These are phyloP conservation scores for Hordeum pubiflorum DNA, from an alignment of 202 grass and related monocot genomes.

Conservation along the genomic window DNA sequence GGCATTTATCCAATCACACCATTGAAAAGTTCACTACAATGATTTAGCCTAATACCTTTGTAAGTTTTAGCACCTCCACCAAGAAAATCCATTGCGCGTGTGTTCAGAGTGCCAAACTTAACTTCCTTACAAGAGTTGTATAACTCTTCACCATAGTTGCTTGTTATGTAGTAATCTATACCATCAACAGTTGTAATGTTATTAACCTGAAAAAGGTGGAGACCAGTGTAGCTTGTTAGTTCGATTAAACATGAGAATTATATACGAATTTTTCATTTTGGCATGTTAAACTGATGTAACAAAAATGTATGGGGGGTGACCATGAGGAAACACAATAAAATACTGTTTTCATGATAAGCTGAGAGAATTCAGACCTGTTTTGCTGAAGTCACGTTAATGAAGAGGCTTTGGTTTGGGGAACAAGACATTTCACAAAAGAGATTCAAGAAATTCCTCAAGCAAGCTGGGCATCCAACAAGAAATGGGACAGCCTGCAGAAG, in stretches of 20 bases:
- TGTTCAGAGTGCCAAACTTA: slow-evolving; percentile 93
- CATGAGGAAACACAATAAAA: not conserved
- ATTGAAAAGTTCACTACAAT: not conserved
- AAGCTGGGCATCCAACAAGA: slow-evolving; percentile 99
- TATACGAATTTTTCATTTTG: slow-evolving; percentile 4
- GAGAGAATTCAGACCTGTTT: slow-evolving; percentile 55
- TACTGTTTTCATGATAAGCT: not conserved
- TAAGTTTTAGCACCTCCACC: slow-evolving; percentile 75
- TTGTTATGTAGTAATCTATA: slow-evolving; percentile 80
- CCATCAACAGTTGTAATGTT: slow-evolving; percentile 58
- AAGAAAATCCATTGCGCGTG: slow-evolving; percentile 93
- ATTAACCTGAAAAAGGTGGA: slow-evolving; percentile 49
- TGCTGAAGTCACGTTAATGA: slow-evolving; percentile 90
- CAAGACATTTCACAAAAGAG: slow-evolving; percentile 88
- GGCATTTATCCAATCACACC: not conserved
- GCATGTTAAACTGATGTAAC: slow-evolving; percentile 8
- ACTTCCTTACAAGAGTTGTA: slow-evolving; percentile 97
- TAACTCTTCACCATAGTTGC: slow-evolving; percentile 60
- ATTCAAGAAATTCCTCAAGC: slow-evolving; percentile 97
- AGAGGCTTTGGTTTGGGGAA: slow-evolving; percentile 94
- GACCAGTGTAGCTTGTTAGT: slow-evolving; percentile 6
- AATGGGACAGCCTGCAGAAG: slow-evolving; percentile 87
- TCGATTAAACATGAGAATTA: not conserved
- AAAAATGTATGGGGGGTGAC: slow-evolving; percentile 3
- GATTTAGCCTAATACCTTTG: slow-evolving; percentile 46